Evolutionary conservation across 2,329 filamentous ascomycete species (phyloP).

Genomic region (Malbranchea cinnamomea): DNA sequence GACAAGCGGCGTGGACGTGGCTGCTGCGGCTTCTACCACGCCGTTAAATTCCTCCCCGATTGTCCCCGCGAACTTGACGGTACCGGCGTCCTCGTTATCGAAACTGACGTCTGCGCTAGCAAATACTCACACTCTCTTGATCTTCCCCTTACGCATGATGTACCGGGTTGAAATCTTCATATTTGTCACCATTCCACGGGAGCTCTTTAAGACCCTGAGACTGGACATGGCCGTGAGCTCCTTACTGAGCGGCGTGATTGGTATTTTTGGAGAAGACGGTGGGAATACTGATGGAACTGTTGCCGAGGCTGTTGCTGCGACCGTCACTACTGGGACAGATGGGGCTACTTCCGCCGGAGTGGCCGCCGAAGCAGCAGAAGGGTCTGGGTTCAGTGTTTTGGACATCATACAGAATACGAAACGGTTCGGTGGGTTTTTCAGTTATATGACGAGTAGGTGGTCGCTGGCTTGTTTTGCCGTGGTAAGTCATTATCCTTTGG

Average conservation of each 20-base stretch:
- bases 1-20: too few relatives aligned
- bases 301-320: constrained; percentile 9
- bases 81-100: too few relatives aligned
- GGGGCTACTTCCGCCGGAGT: constrained; percentile 18
- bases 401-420: constrained; percentile 39
- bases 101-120: too few relatives aligned
- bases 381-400: constrained; percentile 23
- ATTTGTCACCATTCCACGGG: constrained; percentile 9
- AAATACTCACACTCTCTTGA: constrained; percentile 5
- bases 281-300: constrained; percentile 3
- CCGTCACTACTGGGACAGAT: constrained; percentile 22
- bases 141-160: constrained; percentile 10
- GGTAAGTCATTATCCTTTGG: constrained; percentile 36
- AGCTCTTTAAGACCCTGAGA: constrained; percentile 7
- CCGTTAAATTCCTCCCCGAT: too few relatives aligned
- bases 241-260: constrained; percentile 5
- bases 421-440: constrained; percentile 73
- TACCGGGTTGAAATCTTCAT: constrained; percentile 11
- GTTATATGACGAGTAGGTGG: constrained; percentile 85
- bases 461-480: constrained; percentile 74
- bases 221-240: constrained; percentile 6
- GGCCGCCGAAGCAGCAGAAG: constrained; percentile 19
- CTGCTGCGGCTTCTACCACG: too few relatives aligned
- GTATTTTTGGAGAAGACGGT: constrained; percentile 3
- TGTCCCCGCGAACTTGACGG: too few relatives aligned